phyloP scores from a whole-genome alignment of 169 alveolate species.

The Besnoitia besnoiti region DNA sequence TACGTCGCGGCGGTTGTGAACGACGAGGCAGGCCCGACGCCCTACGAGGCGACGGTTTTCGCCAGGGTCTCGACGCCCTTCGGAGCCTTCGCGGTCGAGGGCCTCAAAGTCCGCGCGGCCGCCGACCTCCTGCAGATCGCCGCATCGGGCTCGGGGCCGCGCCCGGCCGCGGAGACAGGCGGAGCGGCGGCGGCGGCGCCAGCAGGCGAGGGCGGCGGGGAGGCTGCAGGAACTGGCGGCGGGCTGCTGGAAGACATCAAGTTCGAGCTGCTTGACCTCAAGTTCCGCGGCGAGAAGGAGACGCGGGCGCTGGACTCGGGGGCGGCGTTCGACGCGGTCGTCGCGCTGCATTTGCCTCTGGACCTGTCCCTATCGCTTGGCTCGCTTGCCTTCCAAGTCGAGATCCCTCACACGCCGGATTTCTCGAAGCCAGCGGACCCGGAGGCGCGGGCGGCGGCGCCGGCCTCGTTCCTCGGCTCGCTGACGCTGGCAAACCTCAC shows the following conservation, averaged over 20 bases:
- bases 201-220: neutral
- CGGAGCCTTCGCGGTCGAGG: neutral
- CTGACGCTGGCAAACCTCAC: neutral
- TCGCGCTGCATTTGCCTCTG: constrained; percentile 27
- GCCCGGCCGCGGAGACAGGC: neutral
- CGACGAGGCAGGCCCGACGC: neutral
- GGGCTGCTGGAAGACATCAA: neutral
- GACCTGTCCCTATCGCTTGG: constrained; percentile 45
- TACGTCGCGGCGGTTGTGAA: neutral
- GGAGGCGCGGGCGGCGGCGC: neutral
- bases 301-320: neutral
- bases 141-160: too few species aligned
- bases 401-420: neutral
- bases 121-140: neutral
- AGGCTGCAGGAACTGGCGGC: too few species aligned
- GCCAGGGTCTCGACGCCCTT: constrained; percentile 11
- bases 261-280: neutral
- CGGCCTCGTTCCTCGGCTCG: neutral
- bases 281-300: neutral
- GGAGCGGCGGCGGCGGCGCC: neutral
- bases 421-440: neutral
- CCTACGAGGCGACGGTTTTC: neutral
- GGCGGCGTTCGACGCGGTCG: neutral
- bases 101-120: neutral
- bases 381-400: constrained; percentile 29